Evolutionary conservation across 495 filamentous ascomycete genomes (phyloP), one percentile per base, ranked within the genome.

Genomic region (Penicillium alfredii): DNA sequence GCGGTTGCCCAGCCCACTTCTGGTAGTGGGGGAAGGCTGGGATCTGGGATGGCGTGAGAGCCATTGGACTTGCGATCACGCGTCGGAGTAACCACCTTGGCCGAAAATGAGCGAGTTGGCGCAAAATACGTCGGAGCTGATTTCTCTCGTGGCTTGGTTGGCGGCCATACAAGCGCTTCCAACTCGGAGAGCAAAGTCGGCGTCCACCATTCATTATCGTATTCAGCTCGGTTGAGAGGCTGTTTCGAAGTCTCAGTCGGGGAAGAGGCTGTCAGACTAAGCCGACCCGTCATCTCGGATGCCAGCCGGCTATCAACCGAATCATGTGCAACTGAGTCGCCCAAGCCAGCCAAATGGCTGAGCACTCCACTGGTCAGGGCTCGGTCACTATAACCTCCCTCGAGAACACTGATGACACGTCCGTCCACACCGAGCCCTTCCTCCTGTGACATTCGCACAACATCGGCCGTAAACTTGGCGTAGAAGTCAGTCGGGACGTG

Each of bases 401-500:
- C 92, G 8, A 98, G 73, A 6, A 97, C 85, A 64, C 88, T 95
- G 47, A 98, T 78, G 18, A 96, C 69, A 12, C 92, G 71, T 6
- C 92, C 92, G 24, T 89, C 82, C 4, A 84, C 83, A 13, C 77
- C 73, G 7, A 81, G 74, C 3, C 73, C 81, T 43, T 84, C 84
- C 56, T 96, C 88, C 29, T 88, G 74, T 0, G 93, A 84, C 35
- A 98, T 66, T 4, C 69, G 72, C 9, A 90, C 81, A 3, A 94
- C 74, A 49, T 98, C 92, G 4, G 76, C 73, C 0, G 92, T 90
- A 41, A 98, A 81, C 3, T 80, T 74, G 31, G 93, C 90, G 58
- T 96, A 98, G 56, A 98, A 98, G 19, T 88, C 88, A 5, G 90
- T 97, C 0, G 93, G 92, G 6, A 98, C 89, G 60, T 94, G 92